phyloP scores from a whole-genome alignment of 179 eudicot species.

The Corrigiola litoralis region DNA sequence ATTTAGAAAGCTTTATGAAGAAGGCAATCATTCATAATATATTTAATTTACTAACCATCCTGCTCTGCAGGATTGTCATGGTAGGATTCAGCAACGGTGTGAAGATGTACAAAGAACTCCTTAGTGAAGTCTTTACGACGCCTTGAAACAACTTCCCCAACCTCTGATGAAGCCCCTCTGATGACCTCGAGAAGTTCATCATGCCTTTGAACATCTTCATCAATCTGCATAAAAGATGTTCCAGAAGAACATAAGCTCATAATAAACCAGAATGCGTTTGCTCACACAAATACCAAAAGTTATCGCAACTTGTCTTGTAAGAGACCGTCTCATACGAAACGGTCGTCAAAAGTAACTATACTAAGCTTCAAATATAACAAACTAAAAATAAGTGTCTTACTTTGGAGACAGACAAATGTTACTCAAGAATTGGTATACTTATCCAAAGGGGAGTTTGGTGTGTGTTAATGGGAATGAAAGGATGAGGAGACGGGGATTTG shows the following conservation, averaged over 20 bases:
- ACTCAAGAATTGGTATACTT: too few relatives aligned
- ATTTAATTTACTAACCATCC: constrained; percentile 53
- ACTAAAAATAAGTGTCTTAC: too few relatives aligned
- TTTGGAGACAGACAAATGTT: too few relatives aligned
- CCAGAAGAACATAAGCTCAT: neutral
- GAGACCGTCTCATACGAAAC: too few relatives aligned
- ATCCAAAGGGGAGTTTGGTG: too few relatives aligned
- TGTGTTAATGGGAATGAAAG: too few relatives aligned
- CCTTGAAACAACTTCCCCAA: constrained; percentile 62
- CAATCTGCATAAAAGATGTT: constrained; percentile 45
- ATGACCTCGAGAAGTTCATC: constrained; percentile 70
- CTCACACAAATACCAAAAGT: neutral
- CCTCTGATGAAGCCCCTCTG: constrained; percentile 49
- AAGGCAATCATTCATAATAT: neutral
- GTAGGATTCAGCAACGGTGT: constrained; percentile 73
- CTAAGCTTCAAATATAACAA: too few relatives aligned
- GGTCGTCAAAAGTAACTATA: too few relatives aligned
- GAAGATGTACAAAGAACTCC: constrained; percentile 81
- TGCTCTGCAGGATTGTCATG: constrained; percentile 65
- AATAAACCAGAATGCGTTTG: neutral
- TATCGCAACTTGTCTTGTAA: too few relatives aligned
- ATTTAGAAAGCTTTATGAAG: neutral
- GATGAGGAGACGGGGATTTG: too few relatives aligned
- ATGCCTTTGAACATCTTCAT: constrained; percentile 81
- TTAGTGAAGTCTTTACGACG: constrained; percentile 93